Base-by-base conservation (phyloP, 441 rosid species). In the Mallotus repandus region DNA sequence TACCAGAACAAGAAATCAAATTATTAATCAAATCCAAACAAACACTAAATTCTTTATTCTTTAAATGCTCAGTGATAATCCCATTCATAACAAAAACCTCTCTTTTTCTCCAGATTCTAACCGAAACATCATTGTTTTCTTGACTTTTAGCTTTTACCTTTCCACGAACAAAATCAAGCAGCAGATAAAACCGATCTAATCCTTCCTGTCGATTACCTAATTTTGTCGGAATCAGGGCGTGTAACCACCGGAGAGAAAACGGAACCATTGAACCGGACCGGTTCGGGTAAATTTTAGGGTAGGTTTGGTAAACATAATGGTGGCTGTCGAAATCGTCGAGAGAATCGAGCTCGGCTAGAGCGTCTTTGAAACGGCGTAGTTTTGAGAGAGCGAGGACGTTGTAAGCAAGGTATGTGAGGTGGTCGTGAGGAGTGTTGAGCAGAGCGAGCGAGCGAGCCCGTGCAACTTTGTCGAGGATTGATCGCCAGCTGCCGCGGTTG, bases 201-300 rank as follows among this genome's bases (percentile, higher is more conserved):
- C 98, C 96, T 58, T 86, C 86, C 69, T 81, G 89, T 11, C 93
- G 93, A 46, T 81, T 82, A 11, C 89, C 91, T 14, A 87, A 64
- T 74, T 88, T 94, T 21, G 83, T 76, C 0, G 91, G 97, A 19
- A 92, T 65, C 62, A 91, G 72, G 45, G 94, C 91, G 52, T 88
- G 82, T 45, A 95, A 84, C 94, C 94, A 95, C 48, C 99, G 92
- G 46, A 95, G 84, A 29, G 84, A 76, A 86, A 95, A 92, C 50
- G 99, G 99, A 19, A 95, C 89, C 94, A 92, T 92, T 43, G 97
- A 92, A 14, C 97, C 98, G 4, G 76, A 76, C 52, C 90, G 86
- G 74, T 81, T 81, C 0, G 88, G 89, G 80, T 95, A 95, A 43
- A 86, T 64, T 50, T 84, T 79, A 4, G 98, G 99, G 74, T 86